Base-by-base conservation (phyloP, 345 rosid genomes). In the Gossypium raimondii region DNA sequence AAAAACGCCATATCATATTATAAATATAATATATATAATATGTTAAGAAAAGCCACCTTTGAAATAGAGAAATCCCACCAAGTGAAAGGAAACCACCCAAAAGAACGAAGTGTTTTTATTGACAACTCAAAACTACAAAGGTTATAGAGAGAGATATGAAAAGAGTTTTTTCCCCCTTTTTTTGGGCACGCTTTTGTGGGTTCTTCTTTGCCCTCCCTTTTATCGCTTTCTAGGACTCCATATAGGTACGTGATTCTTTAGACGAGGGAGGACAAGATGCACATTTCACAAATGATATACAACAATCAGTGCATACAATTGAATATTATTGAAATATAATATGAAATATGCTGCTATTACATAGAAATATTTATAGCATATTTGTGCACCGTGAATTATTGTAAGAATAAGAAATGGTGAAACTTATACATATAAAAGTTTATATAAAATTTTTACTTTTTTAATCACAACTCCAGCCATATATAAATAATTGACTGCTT, bases 21-120 rank as follows among this genome's bases (percentile, higher is more conserved):
- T 34, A 34, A 5, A 34, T 34, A 34, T 34, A 71, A 71, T 13
- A 75, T 77, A 45, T 45, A 45, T 9, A 9, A 45, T 8, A 45
- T 8, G 2, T 9, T 8, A 72, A 61, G 17, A 27, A 57, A 68
- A 67, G 9, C 73, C 17, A 73, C 50, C 60, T 62, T 70, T 48
- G 55, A 72, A 58, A 75, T 11, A 78, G 70, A 22, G 11, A 22
- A 57, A 57, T 4, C 29, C 62, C 62, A 22, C 13, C 61, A 57
- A 57, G 61, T 3, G 12, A 22, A 57, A 22, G 61, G 27, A 18
- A 57, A 57, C 14, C 34, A 20, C 34, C 14, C 29, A 11, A 57
- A 22, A 57, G 61, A 57, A 57, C 25, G 3, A 57, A 10, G 61
- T 57, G 61, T 22, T 9, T 57, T 20, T 57, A 20, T 22, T 20